Evolutionary conservation across 2,329 filamentous ascomycete genomes (phyloP).

Genomic region (Nigrospora osmanthi): DNA sequence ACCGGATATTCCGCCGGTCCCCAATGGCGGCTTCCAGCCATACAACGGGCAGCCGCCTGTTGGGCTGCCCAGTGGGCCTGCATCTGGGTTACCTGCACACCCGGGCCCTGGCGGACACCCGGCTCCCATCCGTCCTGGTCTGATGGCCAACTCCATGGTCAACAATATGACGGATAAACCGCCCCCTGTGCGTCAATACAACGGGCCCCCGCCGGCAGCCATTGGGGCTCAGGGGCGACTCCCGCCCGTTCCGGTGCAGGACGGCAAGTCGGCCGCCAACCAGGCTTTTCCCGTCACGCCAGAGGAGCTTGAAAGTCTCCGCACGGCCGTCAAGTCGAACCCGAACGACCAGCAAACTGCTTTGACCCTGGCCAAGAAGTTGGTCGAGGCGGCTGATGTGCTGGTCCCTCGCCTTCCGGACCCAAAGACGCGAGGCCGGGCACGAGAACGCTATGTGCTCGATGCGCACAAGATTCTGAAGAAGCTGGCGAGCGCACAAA

Average conservation of each 20-base stretch:
- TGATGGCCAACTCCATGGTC: slow-evolving; percentile 51
- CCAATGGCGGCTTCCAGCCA: slow-evolving; percentile 26
- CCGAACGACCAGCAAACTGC: slow-evolving; percentile 65
- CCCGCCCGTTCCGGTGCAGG: slow-evolving; percentile 16
- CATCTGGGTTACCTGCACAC: slow-evolving; percentile 14
- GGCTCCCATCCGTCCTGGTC: slow-evolving; percentile 53
- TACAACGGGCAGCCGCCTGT: slow-evolving; percentile 16
- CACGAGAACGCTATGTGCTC: slow-evolving; percentile 73
- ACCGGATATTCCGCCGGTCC: slow-evolving; percentile 49
- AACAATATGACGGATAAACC: slow-evolving; percentile 46
- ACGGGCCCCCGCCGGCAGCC: slow-evolving; percentile 26
- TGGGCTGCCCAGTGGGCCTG: slow-evolving; percentile 17
- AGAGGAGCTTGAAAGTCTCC: slow-evolving; percentile 69
- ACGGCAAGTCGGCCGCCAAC: slow-evolving; percentile 19
- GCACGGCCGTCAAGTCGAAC: slow-evolving; percentile 60
- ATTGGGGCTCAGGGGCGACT: slow-evolving; percentile 25
- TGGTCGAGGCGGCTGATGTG: slow-evolving; percentile 76
- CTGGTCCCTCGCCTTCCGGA: slow-evolving; percentile 59
- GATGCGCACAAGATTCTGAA: slow-evolving; percentile 90
- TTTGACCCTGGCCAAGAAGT: slow-evolving; percentile 69
- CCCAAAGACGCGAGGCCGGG: slow-evolving; percentile 64
- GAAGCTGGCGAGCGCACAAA: slow-evolving; percentile 67
- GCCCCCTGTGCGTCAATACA: slow-evolving; percentile 50
- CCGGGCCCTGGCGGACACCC: slow-evolving; percentile 43
- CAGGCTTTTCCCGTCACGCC: slow-evolving; percentile 57